phyloP scores from a whole-genome alignment of 768 basidiomycete genomes.

The Russula dissimulans region DNA sequence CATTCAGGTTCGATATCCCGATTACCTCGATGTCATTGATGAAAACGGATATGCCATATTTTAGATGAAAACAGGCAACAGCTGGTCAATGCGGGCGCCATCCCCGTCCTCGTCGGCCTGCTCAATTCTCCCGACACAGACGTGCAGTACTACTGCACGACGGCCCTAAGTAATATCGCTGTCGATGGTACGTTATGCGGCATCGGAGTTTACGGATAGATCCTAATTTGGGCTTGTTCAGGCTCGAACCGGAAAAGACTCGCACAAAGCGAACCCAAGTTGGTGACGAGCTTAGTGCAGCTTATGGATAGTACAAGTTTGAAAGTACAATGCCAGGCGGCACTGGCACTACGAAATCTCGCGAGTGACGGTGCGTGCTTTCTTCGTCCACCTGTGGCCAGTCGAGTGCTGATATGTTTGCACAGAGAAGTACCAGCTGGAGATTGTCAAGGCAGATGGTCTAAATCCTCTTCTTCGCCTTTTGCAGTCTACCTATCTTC shows the following conservation, averaged over 20 bases:
- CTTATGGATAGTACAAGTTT: constrained; percentile 97
- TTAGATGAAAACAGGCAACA: constrained; percentile 98
- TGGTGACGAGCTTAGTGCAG: constrained; percentile 86
- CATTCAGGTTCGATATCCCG: constrained; percentile 64
- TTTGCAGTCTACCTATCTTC: constrained; percentile 92
- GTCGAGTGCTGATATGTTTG: not conserved
- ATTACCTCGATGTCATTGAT: not conserved
- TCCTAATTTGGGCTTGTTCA: constrained; percentile 23
- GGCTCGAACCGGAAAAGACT: constrained; percentile 89
- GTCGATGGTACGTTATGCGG: constrained; percentile 62
- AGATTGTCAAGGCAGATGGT: constrained; percentile 95
- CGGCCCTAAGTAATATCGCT: constrained; percentile 95
- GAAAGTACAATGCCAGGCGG: constrained; percentile 98
- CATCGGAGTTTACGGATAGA: not conserved
- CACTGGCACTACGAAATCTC: constrained; percentile 89
- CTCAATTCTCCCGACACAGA: constrained; percentile 97
- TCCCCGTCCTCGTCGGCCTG: constrained; percentile 91
- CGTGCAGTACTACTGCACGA: constrained; percentile 99
- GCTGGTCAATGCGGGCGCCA: constrained; percentile 95
- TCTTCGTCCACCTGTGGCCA: not conserved
- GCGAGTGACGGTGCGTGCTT: constrained; percentile 79
- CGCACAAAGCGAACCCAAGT: constrained; percentile 86
- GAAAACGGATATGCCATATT: not conserved
- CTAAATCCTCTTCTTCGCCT: constrained; percentile 87
- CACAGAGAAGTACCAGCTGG: constrained; percentile 94